Conservation (phyloP, 1,284 basidiomycete species). For the Cutaneotrichosporon mucoides region DNA sequence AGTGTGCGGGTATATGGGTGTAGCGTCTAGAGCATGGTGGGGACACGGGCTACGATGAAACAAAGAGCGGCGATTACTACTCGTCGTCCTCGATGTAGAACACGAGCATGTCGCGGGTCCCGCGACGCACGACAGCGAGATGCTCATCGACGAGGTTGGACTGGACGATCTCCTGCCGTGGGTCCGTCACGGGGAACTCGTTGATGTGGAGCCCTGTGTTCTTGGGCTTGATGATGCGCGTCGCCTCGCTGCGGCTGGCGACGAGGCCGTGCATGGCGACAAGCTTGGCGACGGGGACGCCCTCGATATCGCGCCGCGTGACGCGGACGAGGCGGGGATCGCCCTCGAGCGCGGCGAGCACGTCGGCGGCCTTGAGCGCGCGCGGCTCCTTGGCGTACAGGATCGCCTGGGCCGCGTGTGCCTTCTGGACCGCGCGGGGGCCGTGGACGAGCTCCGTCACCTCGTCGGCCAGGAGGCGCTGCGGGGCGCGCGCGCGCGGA, state of each 20-base stretch:
- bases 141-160: constrained; percentile 61
- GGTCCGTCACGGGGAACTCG: constrained; percentile 49
- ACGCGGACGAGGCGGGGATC: constrained; percentile 59
- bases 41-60: background rate
- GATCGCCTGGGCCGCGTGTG: constrained; percentile 59
- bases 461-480: constrained; percentile 76
- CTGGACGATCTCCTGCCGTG: constrained; percentile 44
- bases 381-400: constrained; percentile 57
- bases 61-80: background rate
- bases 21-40: background rate
- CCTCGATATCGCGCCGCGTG: constrained; percentile 52
- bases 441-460: constrained; percentile 84
- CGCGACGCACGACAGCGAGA: constrained; percentile 66
- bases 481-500: constrained; percentile 65
- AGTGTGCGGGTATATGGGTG: background rate
- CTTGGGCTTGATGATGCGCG: constrained; percentile 54
- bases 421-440: constrained; percentile 58
- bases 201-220: constrained; percentile 57
- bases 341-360: constrained; percentile 56
- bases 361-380: constrained; percentile 50
- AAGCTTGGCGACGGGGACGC: constrained; percentile 58
- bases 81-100: constrained; percentile 49
- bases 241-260: constrained; percentile 52
- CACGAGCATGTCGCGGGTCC: constrained; percentile 70
- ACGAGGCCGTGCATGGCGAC: constrained; percentile 55